phyloP scores from a whole-genome alignment of 164 flowering plant species.

The Sedum album region DNA sequence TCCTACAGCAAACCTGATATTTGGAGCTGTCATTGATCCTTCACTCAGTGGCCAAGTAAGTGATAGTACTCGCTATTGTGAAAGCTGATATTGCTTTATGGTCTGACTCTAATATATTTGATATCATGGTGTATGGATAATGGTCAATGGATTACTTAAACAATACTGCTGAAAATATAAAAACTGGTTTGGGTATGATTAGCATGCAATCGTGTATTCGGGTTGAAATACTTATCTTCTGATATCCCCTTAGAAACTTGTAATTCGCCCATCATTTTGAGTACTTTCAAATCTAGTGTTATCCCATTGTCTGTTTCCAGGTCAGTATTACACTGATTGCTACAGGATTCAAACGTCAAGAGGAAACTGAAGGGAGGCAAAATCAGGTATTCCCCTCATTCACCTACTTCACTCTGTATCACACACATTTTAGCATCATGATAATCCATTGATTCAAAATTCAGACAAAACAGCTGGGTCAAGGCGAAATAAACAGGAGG shows the following conservation, averaged over 20 bases:
- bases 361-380: constrained; percentile 67
- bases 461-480: constrained; percentile 41
- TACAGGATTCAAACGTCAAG: constrained; percentile 93
- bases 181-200: too few relatives aligned
- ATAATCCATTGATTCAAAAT: constrained; percentile 4
- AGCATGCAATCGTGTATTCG: too few relatives aligned
- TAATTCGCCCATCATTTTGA: not conserved
- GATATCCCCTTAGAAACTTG: not conserved
- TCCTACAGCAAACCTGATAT: constrained; percentile 86
- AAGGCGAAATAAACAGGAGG: constrained; percentile 51
- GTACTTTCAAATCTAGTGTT: not conserved
- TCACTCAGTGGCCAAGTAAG: constrained; percentile 81
- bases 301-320: constrained; percentile 21
- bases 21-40: constrained; percentile 91
- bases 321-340: constrained; percentile 82
- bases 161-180: too few relatives aligned
- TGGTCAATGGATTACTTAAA: too few relatives aligned
- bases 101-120: not conserved
- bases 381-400: constrained; percentile 38
- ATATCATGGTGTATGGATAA: too few relatives aligned
- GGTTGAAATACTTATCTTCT: too few relatives aligned
- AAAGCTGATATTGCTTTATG: not conserved
- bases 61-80: not conserved
- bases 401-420: not conserved
- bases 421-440: not conserved